phyloP scores from a whole-genome alignment of 768 basidiomycete species.

The Lactarius psammicola region DNA sequence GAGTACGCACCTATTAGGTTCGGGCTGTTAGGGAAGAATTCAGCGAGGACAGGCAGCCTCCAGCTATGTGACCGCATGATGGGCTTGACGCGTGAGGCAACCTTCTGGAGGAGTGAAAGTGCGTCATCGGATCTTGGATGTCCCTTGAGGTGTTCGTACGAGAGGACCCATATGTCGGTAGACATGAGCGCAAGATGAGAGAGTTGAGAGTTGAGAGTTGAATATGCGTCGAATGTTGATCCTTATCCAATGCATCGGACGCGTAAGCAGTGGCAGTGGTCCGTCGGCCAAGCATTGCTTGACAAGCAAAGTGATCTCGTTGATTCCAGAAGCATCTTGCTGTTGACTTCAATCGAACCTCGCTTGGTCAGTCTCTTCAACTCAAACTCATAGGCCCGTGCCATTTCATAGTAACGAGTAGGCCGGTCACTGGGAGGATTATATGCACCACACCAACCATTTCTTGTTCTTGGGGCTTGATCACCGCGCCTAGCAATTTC shows the following conservation, averaged over 20 bases:
- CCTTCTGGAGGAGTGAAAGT: constrained; percentile 60
- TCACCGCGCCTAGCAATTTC: not conserved
- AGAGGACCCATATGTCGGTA: constrained; percentile 53
- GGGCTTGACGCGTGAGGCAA: constrained; percentile 83
- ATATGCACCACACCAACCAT: not conserved
- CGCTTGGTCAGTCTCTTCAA: not conserved
- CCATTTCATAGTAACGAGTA: not conserved
- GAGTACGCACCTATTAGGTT: constrained; percentile 63
- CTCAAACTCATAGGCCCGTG: not conserved
- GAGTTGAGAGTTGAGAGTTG: not conserved
- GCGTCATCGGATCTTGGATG: constrained; percentile 67
- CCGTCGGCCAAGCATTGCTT: not conserved
- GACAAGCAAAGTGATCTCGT: not conserved
- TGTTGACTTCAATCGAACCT: not conserved
- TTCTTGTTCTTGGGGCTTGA: not conserved
- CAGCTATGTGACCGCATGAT: constrained; percentile 88
- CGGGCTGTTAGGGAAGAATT: constrained; percentile 79
- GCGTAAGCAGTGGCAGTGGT: not conserved
- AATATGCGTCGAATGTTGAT: not conserved
- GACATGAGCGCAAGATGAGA: constrained; percentile 42
- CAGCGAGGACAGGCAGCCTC: constrained; percentile 75
- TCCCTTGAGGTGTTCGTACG: constrained; percentile 69
- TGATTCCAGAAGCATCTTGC: not conserved
- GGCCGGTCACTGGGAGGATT: not conserved
- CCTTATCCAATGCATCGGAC: not conserved